These are phyloP conservation scores for Pseudogymnoascus sp. DNA, from an alignment of 2,329 filamentous ascomycete genomes.

Conservation along the genomic window DNA sequence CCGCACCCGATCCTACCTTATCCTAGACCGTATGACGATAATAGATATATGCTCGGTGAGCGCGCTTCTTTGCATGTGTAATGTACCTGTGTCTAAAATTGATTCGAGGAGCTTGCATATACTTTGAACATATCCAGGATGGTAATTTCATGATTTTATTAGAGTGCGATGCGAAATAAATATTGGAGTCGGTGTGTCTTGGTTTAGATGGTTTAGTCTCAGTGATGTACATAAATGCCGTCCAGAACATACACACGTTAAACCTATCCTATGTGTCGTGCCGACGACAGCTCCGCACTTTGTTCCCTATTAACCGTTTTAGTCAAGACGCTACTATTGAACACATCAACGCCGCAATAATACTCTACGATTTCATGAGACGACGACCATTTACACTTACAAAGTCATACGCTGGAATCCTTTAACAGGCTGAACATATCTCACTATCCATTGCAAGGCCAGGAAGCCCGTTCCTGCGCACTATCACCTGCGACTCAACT, in stretches of 20 bases:
- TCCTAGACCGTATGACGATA: conserved; percentile 1
- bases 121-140: conserved; percentile 51
- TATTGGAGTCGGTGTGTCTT: conserved; percentile 19
- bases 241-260: background rate
- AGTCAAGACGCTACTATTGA: conserved; percentile 9
- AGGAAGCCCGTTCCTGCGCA: background rate
- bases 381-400: background rate
- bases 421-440: background rate
- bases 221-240: conserved; percentile 4
- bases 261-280: conserved; percentile 4
- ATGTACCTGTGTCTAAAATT: conserved; percentile 36
- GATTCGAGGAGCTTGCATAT: conserved; percentile 54
- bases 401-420: background rate
- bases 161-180: conserved; percentile 14
- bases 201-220: background rate
- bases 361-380: background rate
- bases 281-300: conserved; percentile 9
- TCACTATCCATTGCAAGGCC: background rate
- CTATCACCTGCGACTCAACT: background rate
- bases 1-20: background rate
- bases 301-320: conserved; percentile 9
- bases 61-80: conserved; percentile 9
- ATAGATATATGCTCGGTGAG: conserved; percentile 6
- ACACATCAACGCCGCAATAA: conserved; percentile 7
- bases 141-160: conserved; percentile 11